phyloP scores from a whole-genome alignment of 2,329 filamentous ascomycete species.

The Septoria petroselini region DNA sequence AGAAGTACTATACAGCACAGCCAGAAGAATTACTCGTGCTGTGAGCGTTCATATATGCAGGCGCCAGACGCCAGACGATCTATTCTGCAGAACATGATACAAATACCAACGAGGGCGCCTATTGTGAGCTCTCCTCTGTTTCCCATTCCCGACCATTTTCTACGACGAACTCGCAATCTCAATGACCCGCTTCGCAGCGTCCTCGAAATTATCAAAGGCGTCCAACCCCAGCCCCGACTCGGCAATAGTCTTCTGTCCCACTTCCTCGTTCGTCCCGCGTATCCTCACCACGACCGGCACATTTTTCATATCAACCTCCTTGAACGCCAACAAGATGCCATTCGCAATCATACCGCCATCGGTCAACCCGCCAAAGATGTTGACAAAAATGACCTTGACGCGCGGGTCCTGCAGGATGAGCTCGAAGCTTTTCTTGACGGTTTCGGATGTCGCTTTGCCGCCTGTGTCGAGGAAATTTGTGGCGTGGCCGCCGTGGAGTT shows the following conservation, averaged over 20 bases:
- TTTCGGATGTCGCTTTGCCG: conserved; percentile 79
- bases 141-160: background rate
- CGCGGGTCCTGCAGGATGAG: conserved; percentile 68
- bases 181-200: conserved; percentile 66
- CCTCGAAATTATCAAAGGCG: conserved; percentile 72
- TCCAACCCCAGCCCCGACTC: conserved; percentile 65
- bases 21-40: no score
- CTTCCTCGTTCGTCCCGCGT: conserved; percentile 69
- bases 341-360: conserved; percentile 78
- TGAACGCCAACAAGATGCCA: conserved; percentile 69
- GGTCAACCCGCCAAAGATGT: conserved; percentile 68
- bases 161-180: conserved; percentile 48
- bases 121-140: no score
- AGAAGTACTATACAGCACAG: background rate
- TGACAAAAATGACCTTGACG: conserved; percentile 70
- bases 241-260: conserved; percentile 66
- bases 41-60: no score
- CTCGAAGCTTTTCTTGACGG: conserved; percentile 72
- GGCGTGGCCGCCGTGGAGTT: conserved; percentile 62
- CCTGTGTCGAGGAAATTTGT: conserved; percentile 89
- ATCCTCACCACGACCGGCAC: conserved; percentile 74
- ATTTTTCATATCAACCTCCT: conserved; percentile 56
- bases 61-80: background rate
- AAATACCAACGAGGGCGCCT: background rate
- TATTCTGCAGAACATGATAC: background rate